Evolutionary conservation across 2,329 filamentous ascomycete species (phyloP), one percentile per base, ranked within the genome.

Genomic region (Huntiella omanensis): DNA sequence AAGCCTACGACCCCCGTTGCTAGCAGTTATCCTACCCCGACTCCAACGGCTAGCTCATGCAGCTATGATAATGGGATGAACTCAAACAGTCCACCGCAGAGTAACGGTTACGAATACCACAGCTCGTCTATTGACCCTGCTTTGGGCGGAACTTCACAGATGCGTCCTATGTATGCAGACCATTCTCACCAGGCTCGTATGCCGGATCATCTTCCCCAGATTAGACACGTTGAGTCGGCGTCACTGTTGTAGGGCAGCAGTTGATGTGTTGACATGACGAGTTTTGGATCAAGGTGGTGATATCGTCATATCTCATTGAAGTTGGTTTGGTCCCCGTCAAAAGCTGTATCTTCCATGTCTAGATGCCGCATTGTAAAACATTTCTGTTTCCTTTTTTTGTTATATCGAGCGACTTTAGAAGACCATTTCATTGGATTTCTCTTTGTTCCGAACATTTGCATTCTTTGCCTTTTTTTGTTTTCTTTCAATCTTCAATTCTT

Each of bases 51-150:
- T 4, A 46, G 44, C 17, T 40, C 48, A 8, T 49, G 43, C 8
- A 36, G 48, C 43, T 49, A 49, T 40, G 48, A 49, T 10, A 37
- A 34, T 33, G 34, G 8, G 16, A 43, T 33, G 28, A 32, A 34
- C 17, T 45, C 48, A 3, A 43, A 49, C 32, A 49, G 48, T 12
- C 48, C 48, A 4, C 28, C 39, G 15, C 40, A 45, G 15, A 52
- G 49, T 67, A 68, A 51, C 59, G 71, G 77, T 47, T 75, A 75
- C 59, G 40, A 43, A 7, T 43, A 43, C 40, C 40, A 43, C 8
- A 61, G 64, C 50, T 58, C 68, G 49, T 64, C 75, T 49, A 72
- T 82, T 54, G 79, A 83, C 58, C 77, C 77, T 52, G 70, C 74
- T 10, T 64, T 82, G 52, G 35, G 35, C 13, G 36, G 36, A n/a